A percentile compares a stretch with the other conserved stretches of the same genome.
Evolutionary conservation across 2,329 filamentous ascomycete species (phyloP).

Genomic region (Trichoderma sp.): DNA sequence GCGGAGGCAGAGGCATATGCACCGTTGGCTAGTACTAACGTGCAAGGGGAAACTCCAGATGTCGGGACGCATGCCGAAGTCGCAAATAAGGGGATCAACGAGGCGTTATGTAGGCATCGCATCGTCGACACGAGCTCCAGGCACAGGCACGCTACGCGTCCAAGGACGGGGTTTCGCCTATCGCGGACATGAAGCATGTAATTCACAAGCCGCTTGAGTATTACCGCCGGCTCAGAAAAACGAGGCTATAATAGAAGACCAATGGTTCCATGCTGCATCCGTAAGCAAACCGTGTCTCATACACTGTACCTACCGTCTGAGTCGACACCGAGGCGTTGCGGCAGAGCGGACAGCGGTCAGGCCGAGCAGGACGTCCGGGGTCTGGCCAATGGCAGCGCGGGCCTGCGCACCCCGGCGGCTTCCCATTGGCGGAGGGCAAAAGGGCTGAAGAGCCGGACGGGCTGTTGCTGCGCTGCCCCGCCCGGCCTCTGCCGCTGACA

Average conservation of each 20-base stretch:
- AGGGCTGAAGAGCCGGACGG: conserved; percentile 23
- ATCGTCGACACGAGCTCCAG: not conserved
- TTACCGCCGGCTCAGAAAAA: not conserved
- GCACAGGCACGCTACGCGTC: not conserved
- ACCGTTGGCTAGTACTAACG: too few species aligned
- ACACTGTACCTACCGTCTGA: not conserved
- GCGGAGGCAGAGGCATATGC: not conserved
- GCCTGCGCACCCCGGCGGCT: not conserved
- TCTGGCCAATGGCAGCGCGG: conserved; percentile 4
- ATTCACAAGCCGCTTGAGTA: not conserved
- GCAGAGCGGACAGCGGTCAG: conserved; percentile 22
- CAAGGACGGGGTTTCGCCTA: conserved; percentile 4
- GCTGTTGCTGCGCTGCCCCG: conserved; percentile 18
- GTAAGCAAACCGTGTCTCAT: not conserved
- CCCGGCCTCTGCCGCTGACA: conserved; percentile 24
- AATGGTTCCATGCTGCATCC: not conserved
- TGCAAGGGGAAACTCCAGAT: not conserved
- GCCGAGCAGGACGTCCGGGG: conserved; percentile 11
- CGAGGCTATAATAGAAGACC: too few species aligned
- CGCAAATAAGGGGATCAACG: not conserved
- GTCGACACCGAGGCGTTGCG: conserved; percentile 20
- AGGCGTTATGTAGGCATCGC: not conserved
- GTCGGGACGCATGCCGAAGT: not conserved
- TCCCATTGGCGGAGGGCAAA: conserved; percentile 20
- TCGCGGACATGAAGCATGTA: not conserved